Evolutionary conservation across 495 filamentous ascomycete species (phyloP).

Genomic region (Lophiostoma macrostomum): DNA sequence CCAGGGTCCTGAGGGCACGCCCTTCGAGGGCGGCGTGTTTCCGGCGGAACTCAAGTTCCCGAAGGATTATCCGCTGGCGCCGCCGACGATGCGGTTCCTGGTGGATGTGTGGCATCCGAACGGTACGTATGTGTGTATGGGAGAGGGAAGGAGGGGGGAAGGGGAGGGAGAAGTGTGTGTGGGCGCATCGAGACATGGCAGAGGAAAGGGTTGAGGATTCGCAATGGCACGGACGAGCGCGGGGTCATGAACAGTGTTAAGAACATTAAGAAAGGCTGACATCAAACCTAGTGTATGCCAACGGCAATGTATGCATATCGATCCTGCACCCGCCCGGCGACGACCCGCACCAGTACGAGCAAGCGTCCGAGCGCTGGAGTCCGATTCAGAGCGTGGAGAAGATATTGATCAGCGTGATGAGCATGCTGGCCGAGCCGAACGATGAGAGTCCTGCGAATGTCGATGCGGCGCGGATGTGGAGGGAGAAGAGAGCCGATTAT

Average conservation of each 20-base stretch:
- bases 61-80: constrained; percentile 89
- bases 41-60: constrained; percentile 93
- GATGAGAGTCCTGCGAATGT: constrained; percentile 98
- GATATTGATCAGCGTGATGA: constrained; percentile 97
- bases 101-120: constrained; percentile 97
- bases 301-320: constrained; percentile 90
- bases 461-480: constrained; percentile 98
- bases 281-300: constrained; percentile 92
- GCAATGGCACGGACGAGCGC: too few species aligned
- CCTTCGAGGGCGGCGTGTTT: constrained; percentile 93
- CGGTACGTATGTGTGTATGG: constrained; percentile 50
- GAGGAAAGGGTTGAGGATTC: not conserved
- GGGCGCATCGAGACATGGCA: not conserved
- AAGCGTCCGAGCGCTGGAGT: constrained; percentile 90
- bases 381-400: constrained; percentile 98
- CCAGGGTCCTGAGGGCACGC: constrained; percentile 90
- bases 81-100: constrained; percentile 90
- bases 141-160: not conserved
- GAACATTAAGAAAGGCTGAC: too few species aligned
- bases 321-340: constrained; percentile 98
- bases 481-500: constrained; percentile 78
- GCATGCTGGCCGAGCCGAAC: constrained; percentile 97
- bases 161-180: not conserved
- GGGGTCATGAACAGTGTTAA: too few species aligned
- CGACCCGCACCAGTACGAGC: constrained; percentile 98